Evolutionary conservation across 1,139 yeast species (phyloP).

Genomic region (Kodamaea alishanica): DNA sequence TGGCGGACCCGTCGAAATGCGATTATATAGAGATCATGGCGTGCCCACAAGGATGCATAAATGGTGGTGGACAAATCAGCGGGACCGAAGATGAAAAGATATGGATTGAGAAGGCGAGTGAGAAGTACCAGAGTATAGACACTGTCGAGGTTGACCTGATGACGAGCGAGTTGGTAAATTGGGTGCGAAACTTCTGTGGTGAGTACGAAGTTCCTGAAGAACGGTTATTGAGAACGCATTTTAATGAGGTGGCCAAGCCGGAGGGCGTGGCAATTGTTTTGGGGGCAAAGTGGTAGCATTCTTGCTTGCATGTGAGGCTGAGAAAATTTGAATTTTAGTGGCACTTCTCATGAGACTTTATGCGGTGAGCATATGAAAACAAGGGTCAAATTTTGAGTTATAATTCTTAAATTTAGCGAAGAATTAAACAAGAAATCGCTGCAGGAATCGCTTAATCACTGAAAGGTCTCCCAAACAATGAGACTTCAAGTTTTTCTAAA

Average conservation of each 20-base stretch:
- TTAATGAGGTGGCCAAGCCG: conserved; percentile 49
- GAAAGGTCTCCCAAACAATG: no score
- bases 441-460: no score
- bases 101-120: conserved; percentile 37
- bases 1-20: conserved; percentile 61
- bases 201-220: conserved; percentile 28
- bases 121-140: conserved; percentile 25
- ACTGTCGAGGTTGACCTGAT: conserved; percentile 15
- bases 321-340: not conserved
- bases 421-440: no score
- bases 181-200: conserved; percentile 34
- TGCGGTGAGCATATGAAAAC: conserved; percentile 1
- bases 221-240: conserved; percentile 45
- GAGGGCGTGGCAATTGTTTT: conserved; percentile 44
- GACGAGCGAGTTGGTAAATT: conserved; percentile 17
- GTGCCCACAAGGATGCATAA: conserved; percentile 95
- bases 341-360: not conserved
- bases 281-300: conserved; percentile 43
- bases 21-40: conserved; percentile 97
- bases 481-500: no score
- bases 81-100: conserved; percentile 43
- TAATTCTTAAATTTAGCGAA: no score
- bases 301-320: not conserved
- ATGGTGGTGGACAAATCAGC: conserved; percentile 91
- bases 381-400: no score